Base-by-base conservation (phyloP, 1,139 yeast species). In the Zygosaccharomyces pseudobailii region DNA sequence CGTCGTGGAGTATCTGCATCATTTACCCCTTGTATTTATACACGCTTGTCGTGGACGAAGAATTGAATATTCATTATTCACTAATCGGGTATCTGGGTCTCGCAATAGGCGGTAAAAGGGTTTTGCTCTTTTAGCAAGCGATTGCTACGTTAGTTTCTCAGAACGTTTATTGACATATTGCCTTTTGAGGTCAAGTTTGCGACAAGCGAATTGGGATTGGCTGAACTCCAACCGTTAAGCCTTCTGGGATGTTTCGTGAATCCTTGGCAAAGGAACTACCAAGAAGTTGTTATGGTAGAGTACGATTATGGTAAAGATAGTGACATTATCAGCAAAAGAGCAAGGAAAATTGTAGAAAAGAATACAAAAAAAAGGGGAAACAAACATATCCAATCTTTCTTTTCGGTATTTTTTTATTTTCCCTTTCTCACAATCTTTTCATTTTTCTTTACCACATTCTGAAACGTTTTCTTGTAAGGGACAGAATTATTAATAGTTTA, bases 41-140 rank as follows among this genome's bases (percentile, higher is more conserved):
- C 24, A 38, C 41, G 6, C 21, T 38, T 9, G 13, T 23, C 32
- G 28, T 8, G 32, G 34, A 9, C 13, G 41, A 28, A 28, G 22
- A 4, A 22, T 19, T 32, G 25, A 31, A 28, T 22, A 28, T 27
- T 10, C 41, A 38, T 38, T 38, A 38, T 38, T 31, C 32, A n/a
- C 41, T 17, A 10, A 38, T 38, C 7, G 33, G 34, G 41, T 21
- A 38, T 20, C 32, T 28, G 22, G 19, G 23, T 13, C 28, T 38
- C 24, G 30, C 41, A 24, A 13, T 20, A 38, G 28, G 41, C 32
- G 24, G 31, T 27, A 38, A 38, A 38, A 38, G 25, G 41, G 41
- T 38, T 38, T 38, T 38, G 41, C 41, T 38, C 41, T 38, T 38
- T 38, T 38, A 38, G 41, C 41, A 38, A 38, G 41, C 41, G 20